These are phyloP conservation scores for Biscogniauxia marginata DNA, from an alignment of 2,329 filamentous ascomycete species.

Conservation along the genomic window DNA sequence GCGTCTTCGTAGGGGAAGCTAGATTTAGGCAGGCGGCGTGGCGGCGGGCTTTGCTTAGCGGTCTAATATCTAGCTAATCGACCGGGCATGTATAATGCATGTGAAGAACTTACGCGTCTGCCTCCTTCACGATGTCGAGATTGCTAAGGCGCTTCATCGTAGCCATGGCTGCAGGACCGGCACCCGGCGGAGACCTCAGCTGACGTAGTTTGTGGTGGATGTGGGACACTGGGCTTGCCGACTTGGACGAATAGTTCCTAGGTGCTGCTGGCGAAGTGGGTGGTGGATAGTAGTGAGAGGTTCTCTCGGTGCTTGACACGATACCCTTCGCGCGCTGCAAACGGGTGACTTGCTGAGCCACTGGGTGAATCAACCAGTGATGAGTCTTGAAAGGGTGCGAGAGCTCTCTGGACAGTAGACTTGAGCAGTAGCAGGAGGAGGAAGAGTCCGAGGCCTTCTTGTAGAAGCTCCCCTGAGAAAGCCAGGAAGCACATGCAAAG, in stretches of 20 bases:
- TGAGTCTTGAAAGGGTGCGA: too few species aligned
- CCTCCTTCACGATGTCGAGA: conserved; percentile 53
- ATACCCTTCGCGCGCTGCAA: background rate
- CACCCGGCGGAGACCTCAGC: background rate
- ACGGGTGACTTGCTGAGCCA: too few species aligned
- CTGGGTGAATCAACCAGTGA: too few species aligned
- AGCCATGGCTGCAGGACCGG: background rate
- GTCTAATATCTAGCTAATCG: too few species aligned
- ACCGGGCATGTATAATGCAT: too few species aligned
- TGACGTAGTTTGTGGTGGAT: background rate
- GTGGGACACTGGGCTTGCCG: background rate
- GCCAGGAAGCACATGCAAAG: too few species aligned
- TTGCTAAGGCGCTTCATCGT: conserved; percentile 36
- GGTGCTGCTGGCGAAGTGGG: background rate
- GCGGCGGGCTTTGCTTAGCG: background rate
- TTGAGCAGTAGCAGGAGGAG: too few species aligned
- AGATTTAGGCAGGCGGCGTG: conserved; percentile 2
- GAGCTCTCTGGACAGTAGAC: too few species aligned
- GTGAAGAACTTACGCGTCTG: conserved; percentile 53
- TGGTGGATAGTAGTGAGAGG: background rate
- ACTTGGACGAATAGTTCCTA: background rate
- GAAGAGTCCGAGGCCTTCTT: too few species aligned
- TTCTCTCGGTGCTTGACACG: background rate
- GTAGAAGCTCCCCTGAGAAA: too few species aligned
- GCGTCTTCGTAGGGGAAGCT: conserved; percentile 77